Evolutionary conservation across 2,329 filamentous ascomycete species (phyloP).

Genomic region (Ascochyta lentis): DNA sequence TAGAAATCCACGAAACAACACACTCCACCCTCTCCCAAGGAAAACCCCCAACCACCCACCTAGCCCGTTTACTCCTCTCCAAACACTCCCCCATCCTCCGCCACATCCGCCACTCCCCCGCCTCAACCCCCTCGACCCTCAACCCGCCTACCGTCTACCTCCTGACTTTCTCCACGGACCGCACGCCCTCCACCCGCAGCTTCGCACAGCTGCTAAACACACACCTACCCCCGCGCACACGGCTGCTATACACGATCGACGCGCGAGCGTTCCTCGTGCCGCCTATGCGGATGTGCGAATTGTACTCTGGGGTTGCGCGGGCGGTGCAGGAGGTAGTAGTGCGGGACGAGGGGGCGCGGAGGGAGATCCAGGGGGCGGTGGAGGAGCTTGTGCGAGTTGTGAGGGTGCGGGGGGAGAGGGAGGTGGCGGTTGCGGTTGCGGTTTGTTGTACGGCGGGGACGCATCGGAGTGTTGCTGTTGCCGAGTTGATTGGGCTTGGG

Average conservation of each 20-base stretch:
- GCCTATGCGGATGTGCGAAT: slow-evolving; percentile 16
- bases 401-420: background rate
- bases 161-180: slow-evolving; percentile 27
- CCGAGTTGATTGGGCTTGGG: slow-evolving; percentile 34
- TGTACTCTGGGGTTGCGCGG: slow-evolving; percentile 32
- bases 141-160: slow-evolving; percentile 33
- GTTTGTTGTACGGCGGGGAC: slow-evolving; percentile 39
- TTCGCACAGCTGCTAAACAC: slow-evolving; percentile 16
- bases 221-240: slow-evolving; percentile 23
- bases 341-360: slow-evolving; percentile 21
- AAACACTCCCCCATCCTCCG: background rate
- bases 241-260: slow-evolving; percentile 36
- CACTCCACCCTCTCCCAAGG: background rate
- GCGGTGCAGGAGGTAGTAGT: slow-evolving; percentile 34
- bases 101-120: background rate
- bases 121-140: background rate
- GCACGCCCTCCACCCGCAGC: slow-evolving; percentile 5
- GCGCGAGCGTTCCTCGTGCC: slow-evolving; percentile 24
- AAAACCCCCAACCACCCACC: background rate
- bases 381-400: slow-evolving; percentile 18
- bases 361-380: slow-evolving; percentile 21
- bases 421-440: slow-evolving; percentile 26
- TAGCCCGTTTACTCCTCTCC: background rate
- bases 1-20: background rate
- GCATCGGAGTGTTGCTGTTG: slow-evolving; percentile 42